Percentiles rank a stretch among this genome's conserved stretches.
phyloP scores from a whole-genome alignment of 169 alveolate genomes.

The Plasmodium adleri region DNA sequence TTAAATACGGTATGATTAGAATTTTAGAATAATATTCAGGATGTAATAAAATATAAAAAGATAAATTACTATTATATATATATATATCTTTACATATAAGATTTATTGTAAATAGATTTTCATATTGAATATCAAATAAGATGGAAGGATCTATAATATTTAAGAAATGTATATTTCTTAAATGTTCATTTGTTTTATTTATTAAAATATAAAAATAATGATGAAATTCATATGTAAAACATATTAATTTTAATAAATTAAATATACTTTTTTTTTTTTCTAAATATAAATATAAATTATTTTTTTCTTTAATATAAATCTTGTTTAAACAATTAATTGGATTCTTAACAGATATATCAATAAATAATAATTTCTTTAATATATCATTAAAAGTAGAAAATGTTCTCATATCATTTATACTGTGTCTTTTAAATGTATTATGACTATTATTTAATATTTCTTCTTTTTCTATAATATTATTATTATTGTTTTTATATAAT shows the following conservation, averaged over 20 bases:
- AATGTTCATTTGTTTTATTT: constrained; percentile 46
- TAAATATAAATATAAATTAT: constrained; percentile 40
- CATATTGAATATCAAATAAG: constrained; percentile 16
- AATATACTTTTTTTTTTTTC: constrained; percentile 63
- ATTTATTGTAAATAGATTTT: constrained; percentile 36
- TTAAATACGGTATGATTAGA: constrained; percentile 36
- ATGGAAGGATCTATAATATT: background rate
- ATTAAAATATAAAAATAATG: constrained; percentile 25
- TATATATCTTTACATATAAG: constrained; percentile 10
- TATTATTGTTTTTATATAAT: background rate
- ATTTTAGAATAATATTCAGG: constrained; percentile 54
- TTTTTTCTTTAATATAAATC: constrained; percentile 43
- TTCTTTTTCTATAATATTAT: background rate
- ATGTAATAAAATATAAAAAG: constrained; percentile 45
- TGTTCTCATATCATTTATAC: background rate
- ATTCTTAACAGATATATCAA: constrained; percentile 31
- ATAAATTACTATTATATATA: constrained; percentile 8
- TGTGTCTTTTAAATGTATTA: background rate
- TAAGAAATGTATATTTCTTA: constrained; percentile 45
- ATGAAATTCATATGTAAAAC: constrained; percentile 72
- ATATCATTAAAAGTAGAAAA: background rate
- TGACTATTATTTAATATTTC: background rate
- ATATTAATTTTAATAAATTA: constrained; percentile 18
- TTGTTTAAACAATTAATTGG: constrained; percentile 42
- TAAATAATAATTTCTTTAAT: constrained; percentile 21